Evolutionary conservation across 129 eudicot species (phyloP), one percentile per base, ranked within the genome.

Genomic region (Solidago caesia): DNA sequence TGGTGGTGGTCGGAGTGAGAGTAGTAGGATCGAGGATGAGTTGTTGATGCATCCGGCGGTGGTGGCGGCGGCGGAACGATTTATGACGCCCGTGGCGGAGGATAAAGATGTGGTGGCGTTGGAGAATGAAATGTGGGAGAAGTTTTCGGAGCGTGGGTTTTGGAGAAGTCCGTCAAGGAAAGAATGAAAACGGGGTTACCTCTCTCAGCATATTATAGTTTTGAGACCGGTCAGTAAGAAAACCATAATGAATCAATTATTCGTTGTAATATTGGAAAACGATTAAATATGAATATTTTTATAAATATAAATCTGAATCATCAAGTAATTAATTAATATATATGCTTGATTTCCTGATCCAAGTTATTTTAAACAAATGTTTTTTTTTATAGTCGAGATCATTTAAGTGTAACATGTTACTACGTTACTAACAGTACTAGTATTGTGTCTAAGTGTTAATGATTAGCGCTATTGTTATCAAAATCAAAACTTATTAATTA

Each of bases 71-170:
- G 77, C 47, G 27, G 77, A 81, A 77, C 70, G 80, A 74, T 70
- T 76, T 45, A 14, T 67, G 75, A 7, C 69, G 67, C 46, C 74
- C 1, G 3, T 33, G 44, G 84, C 78, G 63, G 6, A 55, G 44
- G 94, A 84, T 39, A 60, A 84, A 27, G 89, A 89, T 45, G 74
- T 81, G 75, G 55, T 81, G 64, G 85, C 75, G 73, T 83, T 91
- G 75, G 96, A 91, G 74, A 84, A 83, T 84, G 96, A 91, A 77
- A 91, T 91, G 97, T 88, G 92, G 96, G 87, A 82, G 5, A 83
- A 57, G 57, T 91, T 91, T 81, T 77, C 80, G 53, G 76, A 85
- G 44, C 65, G 85, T 21, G 97, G 97, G 16, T 91, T 91, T 63
- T 88, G 92, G 92, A 81, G 97, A 77, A 83, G 96, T 43, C 75